Conservation (phyloP, 2,329 filamentous ascomycete species). For the Pseudogymnoascus sp. region DNA sequence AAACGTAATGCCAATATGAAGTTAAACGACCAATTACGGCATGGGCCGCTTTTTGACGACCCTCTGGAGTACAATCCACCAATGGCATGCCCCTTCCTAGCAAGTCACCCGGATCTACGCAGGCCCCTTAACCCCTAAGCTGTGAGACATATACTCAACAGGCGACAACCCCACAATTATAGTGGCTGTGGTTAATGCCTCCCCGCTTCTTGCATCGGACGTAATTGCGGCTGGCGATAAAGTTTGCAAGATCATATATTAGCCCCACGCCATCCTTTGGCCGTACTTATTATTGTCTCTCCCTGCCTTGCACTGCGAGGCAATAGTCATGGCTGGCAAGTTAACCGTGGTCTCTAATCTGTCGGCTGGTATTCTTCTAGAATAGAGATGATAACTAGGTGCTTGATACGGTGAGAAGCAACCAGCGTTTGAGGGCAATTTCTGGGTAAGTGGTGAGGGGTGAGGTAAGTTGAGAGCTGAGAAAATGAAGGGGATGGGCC, state of each 20-base stretch:
- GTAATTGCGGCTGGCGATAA: not conserved
- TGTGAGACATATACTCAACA: not conserved
- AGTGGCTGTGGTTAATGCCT: not conserved
- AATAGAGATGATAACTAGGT: not conserved
- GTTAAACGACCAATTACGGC: no score
- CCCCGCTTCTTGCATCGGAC: not conserved
- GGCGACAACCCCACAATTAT: not conserved
- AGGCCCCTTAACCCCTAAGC: not conserved
- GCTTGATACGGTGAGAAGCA: not conserved
- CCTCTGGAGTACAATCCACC: not conserved
- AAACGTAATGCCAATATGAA: no score
- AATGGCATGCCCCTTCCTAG: not conserved
- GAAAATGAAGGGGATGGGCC: not conserved
- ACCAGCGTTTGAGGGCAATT: not conserved
- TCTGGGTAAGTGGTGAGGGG: not conserved
- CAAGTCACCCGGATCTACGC: not conserved
- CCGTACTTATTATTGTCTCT: no score
- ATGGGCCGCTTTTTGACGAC: no score
- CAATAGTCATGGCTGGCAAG: not conserved
- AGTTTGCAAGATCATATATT: not conserved
- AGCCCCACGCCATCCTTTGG: not conserved
- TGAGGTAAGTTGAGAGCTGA: not conserved
- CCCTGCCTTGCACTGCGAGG: no score
- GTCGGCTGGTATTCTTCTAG: not conserved
- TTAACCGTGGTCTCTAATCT: not conserved